A percentile compares a stretch with the other conserved stretches of the same genome.
These are phyloP conservation scores for Choiromyces venosus DNA, from an alignment of 495 filamentous ascomycete genomes.

Conservation along the genomic window DNA sequence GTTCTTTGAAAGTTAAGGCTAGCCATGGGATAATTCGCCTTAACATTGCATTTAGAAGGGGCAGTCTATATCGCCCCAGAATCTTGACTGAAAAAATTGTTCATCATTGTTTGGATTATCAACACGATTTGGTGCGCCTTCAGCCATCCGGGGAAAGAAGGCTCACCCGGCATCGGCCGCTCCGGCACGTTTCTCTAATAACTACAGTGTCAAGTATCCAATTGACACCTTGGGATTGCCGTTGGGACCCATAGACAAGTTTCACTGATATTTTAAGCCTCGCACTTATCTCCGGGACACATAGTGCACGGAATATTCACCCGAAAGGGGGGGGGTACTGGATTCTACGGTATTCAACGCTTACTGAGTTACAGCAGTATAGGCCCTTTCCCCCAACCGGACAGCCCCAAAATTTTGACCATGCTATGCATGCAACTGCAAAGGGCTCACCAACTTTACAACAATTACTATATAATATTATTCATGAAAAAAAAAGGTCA, in stretches of 20 bases:
- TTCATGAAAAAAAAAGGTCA: no score
- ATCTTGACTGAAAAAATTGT: neutral
- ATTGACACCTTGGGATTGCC: neutral
- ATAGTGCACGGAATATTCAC: neutral
- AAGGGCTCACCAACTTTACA: no score
- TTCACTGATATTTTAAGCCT: no score
- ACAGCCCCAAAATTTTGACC: no score
- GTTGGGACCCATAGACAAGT: neutral
- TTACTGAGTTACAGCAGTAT: neutral
- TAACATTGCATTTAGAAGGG: neutral
- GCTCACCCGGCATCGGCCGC: neutral
- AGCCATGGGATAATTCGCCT: neutral
- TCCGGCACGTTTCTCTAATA: neutral
- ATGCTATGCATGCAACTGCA: no score
- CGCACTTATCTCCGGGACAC: no score
- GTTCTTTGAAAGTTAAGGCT: neutral
- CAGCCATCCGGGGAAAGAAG: neutral
- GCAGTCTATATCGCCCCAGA: neutral
- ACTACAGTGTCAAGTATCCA: neutral
- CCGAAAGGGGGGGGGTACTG: no score
- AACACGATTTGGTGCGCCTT: neutral
- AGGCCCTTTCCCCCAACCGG: no score
- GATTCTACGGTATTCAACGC: no score
- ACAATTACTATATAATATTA: no score
- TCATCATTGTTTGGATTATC: neutral